Percentiles rank a stretch among this genome's conserved stretches.
These are phyloP conservation scores for Flaveria bidentis DNA, from an alignment of 129 eudicot genomes.

Conservation along the genomic window DNA sequence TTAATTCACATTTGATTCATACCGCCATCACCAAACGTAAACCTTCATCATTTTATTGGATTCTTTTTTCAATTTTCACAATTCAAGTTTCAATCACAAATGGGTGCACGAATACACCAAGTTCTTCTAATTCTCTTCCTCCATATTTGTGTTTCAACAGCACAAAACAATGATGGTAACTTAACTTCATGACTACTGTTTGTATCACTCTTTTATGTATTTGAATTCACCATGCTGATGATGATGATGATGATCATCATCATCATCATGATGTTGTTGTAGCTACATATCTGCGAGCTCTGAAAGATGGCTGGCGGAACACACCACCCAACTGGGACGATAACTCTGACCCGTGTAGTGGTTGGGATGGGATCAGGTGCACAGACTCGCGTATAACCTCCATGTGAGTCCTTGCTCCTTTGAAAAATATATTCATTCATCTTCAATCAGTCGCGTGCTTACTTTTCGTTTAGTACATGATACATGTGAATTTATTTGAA, in stretches of 20 bases:
- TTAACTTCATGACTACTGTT: constrained; percentile 7
- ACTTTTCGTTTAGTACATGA: background rate
- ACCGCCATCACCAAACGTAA: no score
- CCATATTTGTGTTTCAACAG: constrained; percentile 38
- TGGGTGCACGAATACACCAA: constrained; percentile 32
- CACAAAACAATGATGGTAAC: constrained; percentile 55
- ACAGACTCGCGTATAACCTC: constrained; percentile 42
- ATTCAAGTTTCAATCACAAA: constrained; percentile 20
- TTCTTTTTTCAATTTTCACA: background rate
- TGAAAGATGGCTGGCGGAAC: constrained; percentile 45
- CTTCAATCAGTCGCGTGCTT: background rate
- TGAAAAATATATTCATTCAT: background rate
- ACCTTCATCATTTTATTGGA: background rate
- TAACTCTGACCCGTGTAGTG: constrained; percentile 52
- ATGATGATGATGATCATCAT: background rate
- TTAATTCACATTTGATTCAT: background rate
- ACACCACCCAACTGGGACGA: constrained; percentile 56
- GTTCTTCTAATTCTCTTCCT: constrained; percentile 37
- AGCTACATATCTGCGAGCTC: constrained; percentile 44
- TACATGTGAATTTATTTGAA: background rate
- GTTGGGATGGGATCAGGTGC: constrained; percentile 66
- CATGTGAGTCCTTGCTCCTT: constrained; percentile 40
- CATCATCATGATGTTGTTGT: constrained; percentile 8
- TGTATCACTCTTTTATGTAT: background rate
- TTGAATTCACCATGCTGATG: background rate